These are phyloP conservation scores for Fraxinus pennsylvanica DNA, from an alignment of 257 asterid species.

Conservation along the genomic window DNA sequence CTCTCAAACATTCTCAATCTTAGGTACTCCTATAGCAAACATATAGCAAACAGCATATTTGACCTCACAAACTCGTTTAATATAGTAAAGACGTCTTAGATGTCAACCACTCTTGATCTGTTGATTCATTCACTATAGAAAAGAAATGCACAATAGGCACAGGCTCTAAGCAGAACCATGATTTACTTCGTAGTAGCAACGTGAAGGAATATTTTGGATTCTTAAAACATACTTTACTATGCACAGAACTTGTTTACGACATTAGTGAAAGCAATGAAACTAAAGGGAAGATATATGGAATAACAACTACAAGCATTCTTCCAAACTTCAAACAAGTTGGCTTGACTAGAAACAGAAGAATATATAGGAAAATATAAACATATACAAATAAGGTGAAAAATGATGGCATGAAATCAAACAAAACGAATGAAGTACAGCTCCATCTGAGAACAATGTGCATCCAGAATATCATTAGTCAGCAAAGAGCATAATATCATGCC, in stretches of 20 bases:
- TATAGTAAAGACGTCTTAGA: neutral
- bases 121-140: neutral
- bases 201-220: neutral
- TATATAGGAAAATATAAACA: no score
- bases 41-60: neutral
- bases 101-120: neutral
- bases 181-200: no score
- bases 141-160: neutral
- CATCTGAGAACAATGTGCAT: neutral
- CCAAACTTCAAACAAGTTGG: neutral
- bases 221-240: neutral
- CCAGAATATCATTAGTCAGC: neutral
- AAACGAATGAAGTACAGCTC: neutral
- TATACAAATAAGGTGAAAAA: neutral
- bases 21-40: neutral
- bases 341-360: neutral
- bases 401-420: neutral
- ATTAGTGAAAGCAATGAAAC: neutral
- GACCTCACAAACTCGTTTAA: neutral
- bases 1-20: neutral
- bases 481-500: neutral
- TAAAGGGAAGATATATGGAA: neutral
- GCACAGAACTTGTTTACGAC: neutral
- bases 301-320: neutral
- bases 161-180: neutral